Conservation (phyloP, 2,329 filamentous ascomycete genomes). For the Calcarisporium arbuscula region DNA sequence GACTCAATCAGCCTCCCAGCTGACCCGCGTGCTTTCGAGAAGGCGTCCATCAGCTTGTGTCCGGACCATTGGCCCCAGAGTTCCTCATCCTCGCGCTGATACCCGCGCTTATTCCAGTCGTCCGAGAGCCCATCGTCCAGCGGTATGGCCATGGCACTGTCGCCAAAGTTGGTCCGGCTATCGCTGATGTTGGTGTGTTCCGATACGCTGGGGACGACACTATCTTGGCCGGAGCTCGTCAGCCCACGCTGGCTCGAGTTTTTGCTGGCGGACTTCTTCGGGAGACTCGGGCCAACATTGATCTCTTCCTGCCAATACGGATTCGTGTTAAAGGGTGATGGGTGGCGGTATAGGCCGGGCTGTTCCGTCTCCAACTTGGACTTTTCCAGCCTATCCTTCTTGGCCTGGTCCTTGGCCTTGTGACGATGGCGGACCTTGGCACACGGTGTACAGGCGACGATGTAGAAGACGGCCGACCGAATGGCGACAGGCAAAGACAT, state of each 20-base stretch:
- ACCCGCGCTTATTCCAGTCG: conserved; percentile 69
- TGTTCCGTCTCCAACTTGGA: conserved; percentile 60
- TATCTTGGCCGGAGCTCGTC: conserved; percentile 51
- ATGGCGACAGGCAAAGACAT: conserved; percentile 52
- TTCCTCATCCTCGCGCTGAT: conserved; percentile 83
- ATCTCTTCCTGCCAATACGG: conserved; percentile 88
- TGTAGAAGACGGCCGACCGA: conserved; percentile 73
- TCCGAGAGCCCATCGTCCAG: conserved; percentile 32
- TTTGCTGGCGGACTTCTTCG: conserved; percentile 54
- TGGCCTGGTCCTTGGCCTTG: conserved; percentile 64
- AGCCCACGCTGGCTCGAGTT: conserved; percentile 54
- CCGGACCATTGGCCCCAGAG: conserved; percentile 66
- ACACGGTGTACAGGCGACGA: conserved; percentile 74
- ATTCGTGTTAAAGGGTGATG: conserved; percentile 78
- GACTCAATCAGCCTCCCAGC: conserved; percentile 49
- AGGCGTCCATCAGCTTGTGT: conserved; percentile 51
- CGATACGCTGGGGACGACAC: conserved; percentile 35
- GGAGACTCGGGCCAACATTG: conserved; percentile 67
- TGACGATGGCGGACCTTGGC: conserved; percentile 62
- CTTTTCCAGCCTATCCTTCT: conserved; percentile 60
- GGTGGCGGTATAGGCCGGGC: conserved; percentile 71
- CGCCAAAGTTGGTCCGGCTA: conserved; percentile 26
- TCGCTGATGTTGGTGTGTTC: conserved; percentile 31
- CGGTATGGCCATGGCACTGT: conserved; percentile 21
- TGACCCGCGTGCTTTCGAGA: conserved; percentile 51